These are phyloP conservation scores for Nyssa sinensis DNA, from an alignment of 148 eudicot genomes.

Conservation along the genomic window DNA sequence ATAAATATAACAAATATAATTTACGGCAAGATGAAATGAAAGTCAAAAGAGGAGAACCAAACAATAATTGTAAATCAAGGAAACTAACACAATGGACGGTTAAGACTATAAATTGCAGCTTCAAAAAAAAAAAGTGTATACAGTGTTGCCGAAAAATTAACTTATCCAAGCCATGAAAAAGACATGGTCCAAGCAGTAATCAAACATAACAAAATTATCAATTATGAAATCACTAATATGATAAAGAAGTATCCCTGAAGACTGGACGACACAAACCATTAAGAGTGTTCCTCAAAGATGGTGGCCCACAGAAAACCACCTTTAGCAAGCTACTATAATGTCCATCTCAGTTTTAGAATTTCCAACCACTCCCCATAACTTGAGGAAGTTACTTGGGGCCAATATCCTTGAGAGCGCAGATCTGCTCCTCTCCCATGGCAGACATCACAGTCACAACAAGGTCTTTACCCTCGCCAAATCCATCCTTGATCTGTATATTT, in stretches of 20 bases:
- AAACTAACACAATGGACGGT: too few species aligned
- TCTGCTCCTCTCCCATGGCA: conserved; percentile 74
- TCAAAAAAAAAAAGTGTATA: neutral
- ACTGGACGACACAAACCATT: neutral
- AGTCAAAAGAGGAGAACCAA: too few species aligned
- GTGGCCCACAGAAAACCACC: neutral
- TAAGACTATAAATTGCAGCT: neutral
- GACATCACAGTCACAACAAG: conserved; percentile 56
- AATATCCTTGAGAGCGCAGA: conserved; percentile 61
- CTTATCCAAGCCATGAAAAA: neutral
- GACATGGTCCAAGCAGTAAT: neutral
- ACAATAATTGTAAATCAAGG: too few species aligned
- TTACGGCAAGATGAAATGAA: too few species aligned
- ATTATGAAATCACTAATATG: neutral
- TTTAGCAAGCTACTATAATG: neutral
- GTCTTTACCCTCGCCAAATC: conserved; percentile 58
- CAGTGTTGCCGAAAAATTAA: too few species aligned
- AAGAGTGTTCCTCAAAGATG: neutral
- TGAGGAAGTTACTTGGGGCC: conserved; percentile 38
- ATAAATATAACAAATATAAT: too few species aligned
- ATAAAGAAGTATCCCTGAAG: neutral
- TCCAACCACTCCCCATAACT: conserved; percentile 9
- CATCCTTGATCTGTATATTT: conserved; percentile 45
- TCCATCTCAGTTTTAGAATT: neutral
- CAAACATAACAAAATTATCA: neutral